Base-by-base conservation (phyloP, 371 early-diverging fungal species). In the Mucor lusitanicus region DNA sequence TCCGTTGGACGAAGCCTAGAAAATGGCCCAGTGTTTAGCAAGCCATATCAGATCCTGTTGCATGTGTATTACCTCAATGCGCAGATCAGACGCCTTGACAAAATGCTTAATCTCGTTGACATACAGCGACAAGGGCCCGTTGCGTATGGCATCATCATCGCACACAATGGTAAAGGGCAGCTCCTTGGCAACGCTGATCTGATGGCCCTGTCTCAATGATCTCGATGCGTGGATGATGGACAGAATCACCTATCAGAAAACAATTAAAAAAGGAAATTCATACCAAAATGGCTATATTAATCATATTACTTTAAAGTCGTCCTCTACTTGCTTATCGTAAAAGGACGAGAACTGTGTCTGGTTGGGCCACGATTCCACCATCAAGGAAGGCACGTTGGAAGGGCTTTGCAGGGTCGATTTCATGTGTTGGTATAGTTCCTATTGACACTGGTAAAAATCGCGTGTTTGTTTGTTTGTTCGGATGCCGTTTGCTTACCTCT, bases 401-500 rank as follows among this genome's bases (percentile, higher is more conserved):
- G 53, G 13, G 25, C 13, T 27, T 0, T 15, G 27, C 2, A 53
- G 53, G 25, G 53, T 48, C 7, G 78, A 65, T 25, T 73, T 69
- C 71, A 86, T 75, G 46, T 81, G 80, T 61, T 89, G 88, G 84
- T 87, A 89, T 30, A 89, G 57, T 82, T 89, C 88, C 88, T 89
- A 35, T 35, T 35, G 37, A 12, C 37, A 35, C 37, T 12, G 37
- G 12, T 35, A n/a, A n/a, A n/a, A n/a, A n/a, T 35, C 3, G 37
- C 37, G 12, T 35, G 37, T 35, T 12, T 56, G 11, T 56, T 58
- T n/a, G 7, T 48, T 50, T 28, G 55, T 39, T n/a, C n/a, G n/a
- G n/a, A 37, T 7, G 30, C 42, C 57, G 82, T 80, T 74, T 76
- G 11, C 89, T 70, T 84, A 97, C 99, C 87, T 99, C 99, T 12